A percentile compares a stretch with the other conserved stretches of the same genome.
Conservation (phyloP, 1,284 basidiomycete species). For the Austroboletus olivaceoglutinosus region DNA sequence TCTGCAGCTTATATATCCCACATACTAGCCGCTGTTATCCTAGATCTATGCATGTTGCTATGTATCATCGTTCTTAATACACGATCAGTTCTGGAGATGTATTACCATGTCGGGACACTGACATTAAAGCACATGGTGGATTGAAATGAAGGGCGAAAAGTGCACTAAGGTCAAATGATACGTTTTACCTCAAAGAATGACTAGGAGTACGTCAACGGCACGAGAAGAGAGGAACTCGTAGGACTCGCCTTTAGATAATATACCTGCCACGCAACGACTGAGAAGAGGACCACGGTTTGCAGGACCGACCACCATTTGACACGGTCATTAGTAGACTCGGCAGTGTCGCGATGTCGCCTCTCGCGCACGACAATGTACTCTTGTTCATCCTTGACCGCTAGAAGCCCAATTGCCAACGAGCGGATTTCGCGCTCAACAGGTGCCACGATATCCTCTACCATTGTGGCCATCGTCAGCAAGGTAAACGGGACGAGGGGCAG, state of each 20-base stretch:
- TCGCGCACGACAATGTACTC: conserved; percentile 98
- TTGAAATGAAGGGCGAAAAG: conserved; percentile 1
- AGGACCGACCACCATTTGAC: conserved; percentile 99
- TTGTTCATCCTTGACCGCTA: conserved; percentile 96
- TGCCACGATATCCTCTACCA: conserved; percentile 67
- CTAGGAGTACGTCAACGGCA: conserved; percentile 36
- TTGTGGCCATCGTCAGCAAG: conserved; percentile 17
- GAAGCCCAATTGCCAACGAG: conserved; percentile 78
- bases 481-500: conserved; percentile 2
- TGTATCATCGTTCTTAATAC: conserved; percentile 21
- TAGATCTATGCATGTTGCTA: conserved; percentile 27
- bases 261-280: conserved; percentile 94
- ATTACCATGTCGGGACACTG: neutral
- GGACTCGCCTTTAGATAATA: conserved; percentile 89
- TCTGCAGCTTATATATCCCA: conserved; percentile 3
- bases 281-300: conserved; percentile 84
- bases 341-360: conserved; percentile 89
- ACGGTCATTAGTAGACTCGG: conserved; percentile 91
- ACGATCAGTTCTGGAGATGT: conserved; percentile 3
- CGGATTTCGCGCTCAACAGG: conserved; percentile 97
- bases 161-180: conserved; percentile 59
- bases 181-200: conserved; percentile 95
- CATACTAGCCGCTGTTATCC: conserved; percentile 28
- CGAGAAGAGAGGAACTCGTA: neutral
- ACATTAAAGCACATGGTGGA: neutral